Evolutionary conservation across 495 filamentous ascomycete species (phyloP), one percentile per base, ranked within the genome.

Genomic region (Emericellopsis terricola): DNA sequence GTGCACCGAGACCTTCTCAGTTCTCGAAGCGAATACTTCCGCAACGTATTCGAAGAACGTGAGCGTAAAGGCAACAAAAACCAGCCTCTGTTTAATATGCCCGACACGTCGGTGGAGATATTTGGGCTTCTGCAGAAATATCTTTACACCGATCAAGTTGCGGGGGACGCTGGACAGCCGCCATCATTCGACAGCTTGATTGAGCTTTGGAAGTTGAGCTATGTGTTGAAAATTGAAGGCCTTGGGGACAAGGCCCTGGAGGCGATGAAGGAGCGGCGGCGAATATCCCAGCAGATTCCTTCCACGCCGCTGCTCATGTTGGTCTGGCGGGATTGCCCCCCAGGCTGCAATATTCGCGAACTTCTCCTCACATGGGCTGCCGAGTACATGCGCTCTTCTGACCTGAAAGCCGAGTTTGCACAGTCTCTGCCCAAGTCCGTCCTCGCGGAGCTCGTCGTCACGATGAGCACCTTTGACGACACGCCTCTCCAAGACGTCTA

Each of bases 301-400:
- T 59, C 62, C 7, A 62, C 66, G 0, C 56, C 62, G 4, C 54
- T 68, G 1, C 52, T 70, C 8, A 59, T 68, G 0, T 56, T 65
- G 36, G 65, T 62, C 16, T 70, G 66, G 66, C 54, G 59, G 18
- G 62, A 68, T 31, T 65, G 64, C 3, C 62, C 65, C 0, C 62
- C 66, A 37, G 66, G 62, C 19, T 69, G 62, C 7, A 55, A 59
- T 10, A 63, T 70, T 23, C 55, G 66, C n/a, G 53, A 50, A 28
- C 58, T 70, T 15, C 53, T 70, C 11, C 51, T 69, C 10, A 48
- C 47, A n/a, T 70, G 66, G 66, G 65, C 64, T 11, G 64, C 64
- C 3, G 66, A 70, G 37, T 67, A 70, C 34, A 67, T 68, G 50
- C 43, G 59, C 39, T 62, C 64, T 2, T 61, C 61, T 7, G 57